Conservation (phyloP, 2,329 filamentous ascomycete species). For the Trichophyton rubrum region DNA sequence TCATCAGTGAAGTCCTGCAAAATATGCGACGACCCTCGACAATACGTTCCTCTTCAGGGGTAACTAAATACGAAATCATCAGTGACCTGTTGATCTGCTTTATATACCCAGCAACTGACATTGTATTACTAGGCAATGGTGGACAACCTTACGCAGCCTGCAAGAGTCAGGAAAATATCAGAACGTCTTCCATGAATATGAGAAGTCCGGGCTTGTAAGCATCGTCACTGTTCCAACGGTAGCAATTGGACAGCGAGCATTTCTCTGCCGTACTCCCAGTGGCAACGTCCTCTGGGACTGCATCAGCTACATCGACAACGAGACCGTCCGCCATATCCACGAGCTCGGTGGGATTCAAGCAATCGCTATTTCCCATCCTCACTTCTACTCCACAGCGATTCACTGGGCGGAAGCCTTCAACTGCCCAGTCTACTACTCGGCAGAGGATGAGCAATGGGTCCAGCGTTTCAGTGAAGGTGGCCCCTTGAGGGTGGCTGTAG, state of each 20-base stretch:
- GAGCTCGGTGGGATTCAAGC: slow-evolving; percentile 53
- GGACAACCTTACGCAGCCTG: slow-evolving; percentile 20
- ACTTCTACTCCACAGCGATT: slow-evolving; percentile 67
- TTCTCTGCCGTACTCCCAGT: slow-evolving; percentile 51
- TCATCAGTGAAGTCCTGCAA: slow-evolving; percentile 17
- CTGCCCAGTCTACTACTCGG: slow-evolving; percentile 57
- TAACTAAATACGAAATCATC: slow-evolving; percentile 4
- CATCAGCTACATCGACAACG: slow-evolving; percentile 54
- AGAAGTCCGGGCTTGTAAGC: slow-evolving; percentile 15
- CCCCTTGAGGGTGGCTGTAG: slow-evolving; percentile 26
- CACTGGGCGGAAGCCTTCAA: slow-evolving; percentile 58
- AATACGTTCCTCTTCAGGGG: slow-evolving; percentile 21
- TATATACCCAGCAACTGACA: background rate
- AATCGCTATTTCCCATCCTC: slow-evolving; percentile 67
- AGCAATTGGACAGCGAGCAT: slow-evolving; percentile 62
- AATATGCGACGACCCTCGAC: slow-evolving; percentile 23
- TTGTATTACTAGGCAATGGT: slow-evolving; percentile 16
- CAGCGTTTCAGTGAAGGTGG: slow-evolving; percentile 32
- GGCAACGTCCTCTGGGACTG: slow-evolving; percentile 76
- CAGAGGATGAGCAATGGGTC: slow-evolving; percentile 55
- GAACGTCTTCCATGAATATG: slow-evolving; percentile 16
- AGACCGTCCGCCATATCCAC: slow-evolving; percentile 47
- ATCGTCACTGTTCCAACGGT: slow-evolving; percentile 40
- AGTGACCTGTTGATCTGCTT: background rate
- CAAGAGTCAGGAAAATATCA: slow-evolving; percentile 15